Percentiles rank a stretch among this genome's conserved stretches.
phyloP scores from a whole-genome alignment of 768 basidiomycete species.

The Heimioporus sp. region DNA sequence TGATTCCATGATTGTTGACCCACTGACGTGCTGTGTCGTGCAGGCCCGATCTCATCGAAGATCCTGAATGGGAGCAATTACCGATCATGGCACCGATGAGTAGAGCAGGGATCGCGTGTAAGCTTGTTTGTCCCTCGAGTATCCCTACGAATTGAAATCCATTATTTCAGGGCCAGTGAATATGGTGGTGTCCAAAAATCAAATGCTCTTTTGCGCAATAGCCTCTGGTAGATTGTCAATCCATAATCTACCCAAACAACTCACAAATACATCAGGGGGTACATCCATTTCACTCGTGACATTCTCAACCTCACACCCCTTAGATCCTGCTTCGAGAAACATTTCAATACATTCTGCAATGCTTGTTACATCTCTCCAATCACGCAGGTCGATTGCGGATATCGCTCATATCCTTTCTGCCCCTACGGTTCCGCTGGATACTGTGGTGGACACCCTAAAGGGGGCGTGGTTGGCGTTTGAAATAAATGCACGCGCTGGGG shows the following conservation, averaged over 20 bases:
- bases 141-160: not conserved
- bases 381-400: slow-evolving; percentile 55
- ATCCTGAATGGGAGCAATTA: slow-evolving; percentile 48
- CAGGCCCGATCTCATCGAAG: slow-evolving; percentile 54
- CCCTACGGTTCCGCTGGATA: slow-evolving; percentile 38
- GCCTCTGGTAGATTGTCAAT: slow-evolving; percentile 45
- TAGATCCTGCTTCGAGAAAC: slow-evolving; percentile 27
- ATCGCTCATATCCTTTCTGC: slow-evolving; percentile 54
- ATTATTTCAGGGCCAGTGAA: slow-evolving; percentile 52
- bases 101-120: slow-evolving; percentile 50
- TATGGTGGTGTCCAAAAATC: slow-evolving; percentile 57
- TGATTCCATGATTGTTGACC: not conserved
- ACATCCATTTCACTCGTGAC: not conserved
- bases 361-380: slow-evolving; percentile 44
- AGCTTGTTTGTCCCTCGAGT: slow-evolving; percentile 16
- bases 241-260: slow-evolving; percentile 43
- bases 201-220: slow-evolving; percentile 51
- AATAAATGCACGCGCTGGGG: slow-evolving; percentile 35
- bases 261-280: slow-evolving; percentile 17
- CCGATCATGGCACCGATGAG: slow-evolving; percentile 43
- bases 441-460: slow-evolving; percentile 47
- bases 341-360: slow-evolving; percentile 19
- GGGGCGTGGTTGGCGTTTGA: slow-evolving; percentile 48
- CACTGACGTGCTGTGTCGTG: not conserved
- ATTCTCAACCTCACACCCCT: slow-evolving; percentile 21